phyloP scores from a whole-genome alignment of 257 asterid genomes.

The Orobanche coerulescens region DNA sequence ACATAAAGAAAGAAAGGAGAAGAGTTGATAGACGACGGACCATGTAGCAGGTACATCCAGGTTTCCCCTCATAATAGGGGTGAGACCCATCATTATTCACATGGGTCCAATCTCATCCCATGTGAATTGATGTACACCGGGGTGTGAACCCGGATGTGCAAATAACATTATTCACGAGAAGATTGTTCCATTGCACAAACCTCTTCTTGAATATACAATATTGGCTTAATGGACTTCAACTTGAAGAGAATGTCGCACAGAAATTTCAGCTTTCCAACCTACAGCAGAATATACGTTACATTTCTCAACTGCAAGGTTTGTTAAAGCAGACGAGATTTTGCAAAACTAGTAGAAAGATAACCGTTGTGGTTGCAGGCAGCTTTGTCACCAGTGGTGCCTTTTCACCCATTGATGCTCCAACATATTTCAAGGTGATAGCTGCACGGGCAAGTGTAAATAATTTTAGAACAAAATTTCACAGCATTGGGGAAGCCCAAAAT shows the following conservation, averaged over 20 bases:
- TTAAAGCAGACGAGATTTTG: background rate
- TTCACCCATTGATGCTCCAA: slow-evolving; percentile 91
- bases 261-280: slow-evolving; percentile 95
- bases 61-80: too few relatives aligned
- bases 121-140: too few relatives aligned
- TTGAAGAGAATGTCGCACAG: slow-evolving; percentile 88
- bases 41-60: too few relatives aligned
- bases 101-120: too few relatives aligned
- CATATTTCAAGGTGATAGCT: slow-evolving; percentile 78
- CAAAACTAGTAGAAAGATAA: slow-evolving; percentile 19
- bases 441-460: slow-evolving; percentile 20
- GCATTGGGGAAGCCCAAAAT: background rate
- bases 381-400: slow-evolving; percentile 60
- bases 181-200: slow-evolving; percentile 29
- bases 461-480: slow-evolving; percentile 11
- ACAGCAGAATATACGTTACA: slow-evolving; percentile 2
- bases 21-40: too few relatives aligned
- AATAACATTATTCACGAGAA: too few relatives aligned
- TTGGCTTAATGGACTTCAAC: slow-evolving; percentile 66
- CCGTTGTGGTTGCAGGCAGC: slow-evolving; percentile 80
- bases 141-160: too few relatives aligned
- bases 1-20: background rate
- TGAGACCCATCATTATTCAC: too few relatives aligned
- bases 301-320: background rate
- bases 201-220: slow-evolving; percentile 82